phyloP scores from a whole-genome alignment of 176 grass and related monocot genomes.

The Raddia distichophylla region DNA sequence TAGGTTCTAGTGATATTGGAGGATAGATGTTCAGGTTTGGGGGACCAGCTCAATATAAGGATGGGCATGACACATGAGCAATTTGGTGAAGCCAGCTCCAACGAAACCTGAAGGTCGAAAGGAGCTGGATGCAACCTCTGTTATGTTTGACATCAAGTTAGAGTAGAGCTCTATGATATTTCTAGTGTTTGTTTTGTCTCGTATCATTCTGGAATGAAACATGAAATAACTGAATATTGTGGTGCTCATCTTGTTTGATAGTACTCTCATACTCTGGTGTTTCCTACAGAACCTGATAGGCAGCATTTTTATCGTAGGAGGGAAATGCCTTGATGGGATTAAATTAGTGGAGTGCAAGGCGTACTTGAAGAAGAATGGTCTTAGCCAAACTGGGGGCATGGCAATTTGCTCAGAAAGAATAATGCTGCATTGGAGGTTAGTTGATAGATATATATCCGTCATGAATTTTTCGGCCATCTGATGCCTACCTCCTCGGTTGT shows the following conservation, averaged over 20 bases:
- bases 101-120: neutral
- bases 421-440: constrained; percentile 67
- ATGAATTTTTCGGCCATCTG: constrained; percentile 16
- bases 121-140: constrained; percentile 29
- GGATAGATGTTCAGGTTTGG: neutral
- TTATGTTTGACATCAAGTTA: constrained; percentile 16
- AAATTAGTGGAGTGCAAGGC: constrained; percentile 71
- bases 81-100: neutral
- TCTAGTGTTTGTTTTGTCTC: neutral
- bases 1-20: constrained; percentile 15
- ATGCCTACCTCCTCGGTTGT: neutral
- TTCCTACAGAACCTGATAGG: constrained; percentile 1
- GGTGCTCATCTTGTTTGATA: constrained; percentile 19
- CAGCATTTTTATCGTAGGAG: constrained; percentile 38
- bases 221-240: neutral
- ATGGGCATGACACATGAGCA: neutral
- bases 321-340: constrained; percentile 51
- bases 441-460: constrained; percentile 12
- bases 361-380: constrained; percentile 63
- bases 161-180: neutral
- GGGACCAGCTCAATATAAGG: neutral
- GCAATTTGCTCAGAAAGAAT: constrained; percentile 60
- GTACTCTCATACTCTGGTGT: neutral
- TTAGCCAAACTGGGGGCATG: constrained; percentile 57
- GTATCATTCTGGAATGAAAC: constrained; percentile 27